These are phyloP conservation scores for Cutaneotrichosporon sp. DNA, from an alignment of 1,284 basidiomycete species.

Conservation along the genomic window DNA sequence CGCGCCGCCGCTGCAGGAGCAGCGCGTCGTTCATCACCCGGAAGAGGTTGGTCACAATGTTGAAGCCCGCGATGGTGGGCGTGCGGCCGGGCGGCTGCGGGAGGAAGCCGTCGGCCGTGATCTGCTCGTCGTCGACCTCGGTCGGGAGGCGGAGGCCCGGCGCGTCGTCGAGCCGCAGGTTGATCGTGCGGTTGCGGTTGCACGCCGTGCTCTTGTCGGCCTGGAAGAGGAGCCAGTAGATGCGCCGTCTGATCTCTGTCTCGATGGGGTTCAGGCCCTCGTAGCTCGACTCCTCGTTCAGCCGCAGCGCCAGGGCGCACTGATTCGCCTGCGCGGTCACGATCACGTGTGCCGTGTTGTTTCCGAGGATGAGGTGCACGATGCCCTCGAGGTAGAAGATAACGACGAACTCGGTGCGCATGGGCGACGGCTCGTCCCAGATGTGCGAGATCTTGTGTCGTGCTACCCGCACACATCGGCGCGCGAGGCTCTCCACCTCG, in stretches of 20 bases:
- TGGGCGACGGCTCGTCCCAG: conserved; percentile 34
- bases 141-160: conserved; percentile 36
- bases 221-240: conserved; percentile 50
- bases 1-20: conserved; percentile 38
- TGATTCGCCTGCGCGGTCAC: conserved; percentile 43
- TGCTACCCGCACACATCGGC: conserved; percentile 36
- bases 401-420: conserved; percentile 23
- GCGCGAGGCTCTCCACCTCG: conserved; percentile 40
- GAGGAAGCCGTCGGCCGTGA: conserved; percentile 42
- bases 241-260: conserved; percentile 39
- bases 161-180: conserved; percentile 41
- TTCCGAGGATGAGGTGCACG: conserved; percentile 44
- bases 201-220: conserved; percentile 50
- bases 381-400: conserved; percentile 40
- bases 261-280: conserved; percentile 44
- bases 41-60: conserved; percentile 44
- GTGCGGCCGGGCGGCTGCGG: conserved; percentile 42
- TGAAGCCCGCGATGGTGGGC: conserved; percentile 48
- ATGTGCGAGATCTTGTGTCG: conserved; percentile 38
- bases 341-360: conserved; percentile 47
- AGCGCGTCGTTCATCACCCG: conserved; percentile 46
- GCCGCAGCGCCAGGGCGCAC: conserved; percentile 39
- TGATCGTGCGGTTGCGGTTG: conserved; percentile 40
- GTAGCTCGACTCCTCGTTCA: conserved; percentile 48
- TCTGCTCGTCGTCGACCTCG: conserved; percentile 52